Evolutionary conservation across 139 green algal species (phyloP), one percentile per base, ranked within the genome.

Genomic region (Deuterostichococcus epilithicus): DNA sequence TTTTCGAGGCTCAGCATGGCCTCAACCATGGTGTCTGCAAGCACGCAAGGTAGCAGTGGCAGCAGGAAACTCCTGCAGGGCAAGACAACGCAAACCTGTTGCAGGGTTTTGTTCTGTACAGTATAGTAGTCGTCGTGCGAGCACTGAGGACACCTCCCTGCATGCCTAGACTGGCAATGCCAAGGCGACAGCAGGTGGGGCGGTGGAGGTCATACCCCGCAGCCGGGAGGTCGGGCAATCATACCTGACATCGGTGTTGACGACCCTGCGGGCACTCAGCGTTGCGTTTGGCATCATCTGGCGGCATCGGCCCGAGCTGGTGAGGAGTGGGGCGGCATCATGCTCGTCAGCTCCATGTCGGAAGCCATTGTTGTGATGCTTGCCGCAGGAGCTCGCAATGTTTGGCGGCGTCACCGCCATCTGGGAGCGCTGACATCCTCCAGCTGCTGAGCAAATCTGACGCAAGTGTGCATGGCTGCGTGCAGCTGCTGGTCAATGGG

Each of bases 221-320:
- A 95, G 91, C 77, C 69, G 92, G 15, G 93, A 97, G 77, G 92
- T 93, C 0, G 93, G 93, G 0, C 93, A 97, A 81, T 92, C 86
- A 0, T 97, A 91, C 70, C 3, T 90, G 15, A 94, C 85, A 8
- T 91, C 82, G 42, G 75, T 93, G 0, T 88, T 81, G 67, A 93
- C 87, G 5, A 96, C 93, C 0, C 71, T 94, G 22, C 78, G 76
- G 15, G 84, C 90, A 1, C 66, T 89, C 30, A 30, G 78, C 13
- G 80, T 81, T 37, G 84, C 89, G 0, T 72, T 88, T 8, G 18
- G 3, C 0, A 18, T 92, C 25, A 82, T 93, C 18, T 75, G 74
- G 0, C 26, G 37, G 6, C 73, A 82, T 8, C 2, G 34, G 20
- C 88, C 88, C 34, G 65, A 90, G 3, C 72, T 94, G 87, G 86